phyloP scores from a whole-genome alignment of 768 basidiomycete genomes.

The Megacollybia marginata region DNA sequence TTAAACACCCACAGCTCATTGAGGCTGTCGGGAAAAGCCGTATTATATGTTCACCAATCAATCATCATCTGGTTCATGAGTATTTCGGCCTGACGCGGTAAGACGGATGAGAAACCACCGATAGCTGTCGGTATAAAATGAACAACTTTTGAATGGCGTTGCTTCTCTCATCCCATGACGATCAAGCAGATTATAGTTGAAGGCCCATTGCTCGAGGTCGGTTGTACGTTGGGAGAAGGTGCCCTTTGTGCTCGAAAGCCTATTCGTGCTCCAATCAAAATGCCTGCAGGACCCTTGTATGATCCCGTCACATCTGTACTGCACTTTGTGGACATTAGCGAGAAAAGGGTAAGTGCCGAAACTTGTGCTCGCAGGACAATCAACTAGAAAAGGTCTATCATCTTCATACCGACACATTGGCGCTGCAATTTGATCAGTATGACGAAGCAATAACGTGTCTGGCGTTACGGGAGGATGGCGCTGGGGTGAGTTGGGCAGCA shows the following conservation, averaged over 20 bases:
- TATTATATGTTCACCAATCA: constrained; percentile 29
- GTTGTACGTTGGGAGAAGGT: constrained; percentile 63
- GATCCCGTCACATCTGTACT: constrained; percentile 43
- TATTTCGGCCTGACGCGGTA: not conserved
- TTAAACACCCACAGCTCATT: constrained; percentile 39
- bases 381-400: constrained; percentile 38
- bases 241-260: constrained; percentile 2
- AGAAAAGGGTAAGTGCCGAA: constrained; percentile 34
- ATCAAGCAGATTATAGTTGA: constrained; percentile 29
- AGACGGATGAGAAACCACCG: not conserved
- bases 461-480: constrained; percentile 37
- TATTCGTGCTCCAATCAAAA: constrained; percentile 10
- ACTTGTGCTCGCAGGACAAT: not conserved
- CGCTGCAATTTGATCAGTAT: constrained; percentile 40
- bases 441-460: constrained; percentile 52
- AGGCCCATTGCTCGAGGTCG: constrained; percentile 41
- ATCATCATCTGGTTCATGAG: not conserved
- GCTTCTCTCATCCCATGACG: constrained; percentile 1
- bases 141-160: not conserved
- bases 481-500: constrained; percentile 32
- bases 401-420: constrained; percentile 32
- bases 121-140: not conserved
- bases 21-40: constrained; percentile 25
- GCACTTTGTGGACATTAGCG: constrained; percentile 64
- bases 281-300: constrained; percentile 49